Percentiles rank a stretch among this genome's conserved stretches.
Evolutionary conservation across 1,284 basidiomycete species (phyloP).

Genomic region (Paramarasmius palmivorus): DNA sequence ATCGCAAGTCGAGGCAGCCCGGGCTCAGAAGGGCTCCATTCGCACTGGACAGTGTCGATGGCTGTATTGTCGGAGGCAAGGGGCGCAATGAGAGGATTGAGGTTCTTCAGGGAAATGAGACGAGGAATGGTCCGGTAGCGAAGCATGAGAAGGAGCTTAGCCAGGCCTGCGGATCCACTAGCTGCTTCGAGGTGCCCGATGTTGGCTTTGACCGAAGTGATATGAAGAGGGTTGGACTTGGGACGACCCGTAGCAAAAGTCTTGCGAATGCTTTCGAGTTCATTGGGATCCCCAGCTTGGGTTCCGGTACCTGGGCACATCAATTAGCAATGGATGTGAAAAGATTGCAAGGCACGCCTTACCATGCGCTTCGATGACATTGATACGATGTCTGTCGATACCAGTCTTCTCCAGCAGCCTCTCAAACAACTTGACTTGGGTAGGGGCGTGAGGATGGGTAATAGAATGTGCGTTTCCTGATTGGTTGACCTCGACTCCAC

Average conservation of each 20-base stretch:
- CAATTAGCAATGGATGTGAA: too few species aligned
- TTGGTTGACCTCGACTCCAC: slow-evolving; percentile 70
- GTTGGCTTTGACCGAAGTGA: slow-evolving; percentile 71
- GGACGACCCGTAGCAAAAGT: slow-evolving; percentile 47
- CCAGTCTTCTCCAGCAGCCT: slow-evolving; percentile 47
- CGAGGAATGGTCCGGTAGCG: slow-evolving; percentile 53
- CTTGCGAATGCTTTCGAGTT: slow-evolving; percentile 61
- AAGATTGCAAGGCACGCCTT: too few species aligned
- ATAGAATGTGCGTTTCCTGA: slow-evolving; percentile 64
- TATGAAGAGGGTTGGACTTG: slow-evolving; percentile 51
- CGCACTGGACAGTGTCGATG: slow-evolving; percentile 41
- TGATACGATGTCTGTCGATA: slow-evolving; percentile 47
- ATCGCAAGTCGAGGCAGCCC: slow-evolving; percentile 49
- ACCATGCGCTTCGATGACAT: slow-evolving; percentile 71
- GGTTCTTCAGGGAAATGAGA: slow-evolving; percentile 52
- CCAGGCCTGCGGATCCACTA: slow-evolving; percentile 68
- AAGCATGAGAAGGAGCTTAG: slow-evolving; percentile 72
- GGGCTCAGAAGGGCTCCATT: slow-evolving; percentile 42
- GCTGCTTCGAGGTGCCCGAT: slow-evolving; percentile 77
- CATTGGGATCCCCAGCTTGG: slow-evolving; percentile 66
- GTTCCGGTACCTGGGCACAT: slow-evolving; percentile 48
- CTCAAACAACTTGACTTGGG: slow-evolving; percentile 56
- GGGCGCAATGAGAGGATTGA: slow-evolving; percentile 57
- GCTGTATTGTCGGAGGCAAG: slow-evolving; percentile 48
- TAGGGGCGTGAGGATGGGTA: slow-evolving; percentile 66